A percentile compares a stretch with the other conserved stretches of the same genome.
These are phyloP conservation scores for Hysterangium stoloniferum DNA, from an alignment of 768 basidiomycete species.

Conservation along the genomic window DNA sequence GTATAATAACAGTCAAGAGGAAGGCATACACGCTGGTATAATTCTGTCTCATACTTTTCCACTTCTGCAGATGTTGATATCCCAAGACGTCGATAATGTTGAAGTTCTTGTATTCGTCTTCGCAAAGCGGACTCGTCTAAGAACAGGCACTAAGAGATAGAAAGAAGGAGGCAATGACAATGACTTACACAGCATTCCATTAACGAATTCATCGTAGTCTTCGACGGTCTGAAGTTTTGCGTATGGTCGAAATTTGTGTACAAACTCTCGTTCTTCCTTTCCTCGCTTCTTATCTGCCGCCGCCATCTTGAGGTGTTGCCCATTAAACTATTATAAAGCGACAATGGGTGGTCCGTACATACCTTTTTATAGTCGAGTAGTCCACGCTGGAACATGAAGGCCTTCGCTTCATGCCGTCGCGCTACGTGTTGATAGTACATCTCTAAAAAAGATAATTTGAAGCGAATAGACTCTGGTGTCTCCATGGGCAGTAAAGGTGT, in stretches of 20 bases:
- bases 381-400: slow-evolving; percentile 85
- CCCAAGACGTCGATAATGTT: slow-evolving; percentile 83
- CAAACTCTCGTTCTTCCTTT: slow-evolving; percentile 86
- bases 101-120: slow-evolving; percentile 84
- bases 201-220: slow-evolving; percentile 82
- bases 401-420: slow-evolving; percentile 77
- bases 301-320: slow-evolving; percentile 55
- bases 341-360: slow-evolving; percentile 18
- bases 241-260: slow-evolving; percentile 85
- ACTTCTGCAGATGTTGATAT: slow-evolving; percentile 81
- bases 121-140: slow-evolving; percentile 83
- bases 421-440: slow-evolving; percentile 88
- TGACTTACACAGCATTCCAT: slow-evolving; percentile 81
- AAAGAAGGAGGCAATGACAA: background rate
- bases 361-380: slow-evolving; percentile 94
- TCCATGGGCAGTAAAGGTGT: slow-evolving; percentile 70
- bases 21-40: slow-evolving; percentile 60
- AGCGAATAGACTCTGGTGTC: slow-evolving; percentile 70
- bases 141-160: background rate
- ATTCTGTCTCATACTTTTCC: slow-evolving; percentile 78
- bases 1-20: too few species aligned
- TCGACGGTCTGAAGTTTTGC: slow-evolving; percentile 83
- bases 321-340: background rate
- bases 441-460: slow-evolving; percentile 85
- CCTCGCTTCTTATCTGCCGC: slow-evolving; percentile 85